Percentiles rank a stretch among this genome's conserved stretches.
These are phyloP conservation scores for Zygoascus tannicola DNA, from an alignment of 805 yeast species.

Conservation along the genomic window DNA sequence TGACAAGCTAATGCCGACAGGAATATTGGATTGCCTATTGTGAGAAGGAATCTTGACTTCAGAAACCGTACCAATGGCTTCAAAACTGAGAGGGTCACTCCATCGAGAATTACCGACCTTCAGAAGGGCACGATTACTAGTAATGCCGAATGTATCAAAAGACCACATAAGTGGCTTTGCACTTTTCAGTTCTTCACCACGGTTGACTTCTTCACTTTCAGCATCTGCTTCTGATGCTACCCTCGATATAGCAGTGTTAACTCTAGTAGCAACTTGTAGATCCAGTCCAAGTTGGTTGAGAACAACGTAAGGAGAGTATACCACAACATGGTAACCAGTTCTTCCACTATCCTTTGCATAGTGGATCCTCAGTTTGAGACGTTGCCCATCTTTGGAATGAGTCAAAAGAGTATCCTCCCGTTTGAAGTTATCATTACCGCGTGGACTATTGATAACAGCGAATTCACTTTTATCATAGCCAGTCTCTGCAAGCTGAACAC, in stretches of 20 bases:
- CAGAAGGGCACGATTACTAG: conserved; percentile 56
- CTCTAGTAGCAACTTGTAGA: conserved; percentile 45
- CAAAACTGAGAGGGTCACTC: conserved; percentile 72
- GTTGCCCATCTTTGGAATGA: conserved; percentile 54
- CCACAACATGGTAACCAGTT: conserved; percentile 47
- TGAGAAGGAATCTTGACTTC: conserved; percentile 39
- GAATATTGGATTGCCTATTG: conserved; percentile 41
- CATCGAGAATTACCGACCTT: conserved; percentile 59
- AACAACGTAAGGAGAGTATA: conserved; percentile 80
- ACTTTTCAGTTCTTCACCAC: conserved; percentile 11
- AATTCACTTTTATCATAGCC: conserved; percentile 61
- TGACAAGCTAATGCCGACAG: conserved; percentile 55
- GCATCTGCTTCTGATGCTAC: conserved; percentile 9
- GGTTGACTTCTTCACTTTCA: not conserved
- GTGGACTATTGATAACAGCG: conserved; percentile 45
- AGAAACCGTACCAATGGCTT: conserved; percentile 76
- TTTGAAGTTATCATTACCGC: conserved; percentile 39
- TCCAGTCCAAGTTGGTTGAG: conserved; percentile 71
- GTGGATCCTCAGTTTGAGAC: conserved; percentile 51
- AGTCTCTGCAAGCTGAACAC: conserved; percentile 45
- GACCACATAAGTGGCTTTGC: conserved; percentile 73
- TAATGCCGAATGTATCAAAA: conserved; percentile 47
- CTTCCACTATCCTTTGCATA: conserved; percentile 40
- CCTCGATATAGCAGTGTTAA: conserved; percentile 42
- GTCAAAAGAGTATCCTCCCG: conserved; percentile 46